phyloP scores from a whole-genome alignment of 2,329 filamentous ascomycete genomes.

The Aspergillus texensis region DNA sequence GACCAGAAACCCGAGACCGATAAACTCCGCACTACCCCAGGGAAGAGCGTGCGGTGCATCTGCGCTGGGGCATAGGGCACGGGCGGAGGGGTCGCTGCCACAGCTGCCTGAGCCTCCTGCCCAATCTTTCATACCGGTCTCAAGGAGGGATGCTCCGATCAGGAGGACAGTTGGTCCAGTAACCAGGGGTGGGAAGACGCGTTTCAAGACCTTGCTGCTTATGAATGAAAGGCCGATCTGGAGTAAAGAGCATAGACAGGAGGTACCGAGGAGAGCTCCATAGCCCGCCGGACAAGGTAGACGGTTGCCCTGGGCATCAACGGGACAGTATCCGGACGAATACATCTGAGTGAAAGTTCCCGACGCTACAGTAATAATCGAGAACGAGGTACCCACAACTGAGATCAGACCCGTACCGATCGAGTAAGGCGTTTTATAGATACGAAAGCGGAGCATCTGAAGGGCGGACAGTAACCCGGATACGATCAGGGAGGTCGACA shows the following conservation, averaged over 20 bases:
- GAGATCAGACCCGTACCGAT: constrained; percentile 68
- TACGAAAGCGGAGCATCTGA: constrained; percentile 68
- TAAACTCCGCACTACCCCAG: constrained; percentile 66
- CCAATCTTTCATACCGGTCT: constrained; percentile 68
- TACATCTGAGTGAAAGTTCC: constrained; percentile 68
- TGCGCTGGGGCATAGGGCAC: constrained; percentile 61
- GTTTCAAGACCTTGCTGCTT: constrained; percentile 60
- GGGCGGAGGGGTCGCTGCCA: constrained; percentile 45
- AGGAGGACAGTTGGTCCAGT: constrained; percentile 69
- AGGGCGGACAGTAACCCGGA: constrained; percentile 66
- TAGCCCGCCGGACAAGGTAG: constrained; percentile 68
- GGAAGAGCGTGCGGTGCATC: constrained; percentile 63
- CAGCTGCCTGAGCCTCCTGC: constrained; percentile 64
- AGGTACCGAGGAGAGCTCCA: constrained; percentile 65
- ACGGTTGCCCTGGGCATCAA: constrained; percentile 56
- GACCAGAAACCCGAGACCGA: constrained; percentile 68
- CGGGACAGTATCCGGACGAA: constrained; percentile 63
- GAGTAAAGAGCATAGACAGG: constrained; percentile 51
- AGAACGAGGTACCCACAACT: constrained; percentile 69
- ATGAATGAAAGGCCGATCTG: constrained; percentile 69
- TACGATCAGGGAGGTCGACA: constrained; percentile 69
- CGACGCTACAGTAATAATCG: constrained; percentile 66
- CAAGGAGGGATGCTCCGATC: constrained; percentile 66
- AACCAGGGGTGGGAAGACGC: constrained; percentile 68
- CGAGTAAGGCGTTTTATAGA: constrained; percentile 64